phyloP scores from a whole-genome alignment of 192 early-diverging fungal species.

The Coemansia biformis region DNA sequence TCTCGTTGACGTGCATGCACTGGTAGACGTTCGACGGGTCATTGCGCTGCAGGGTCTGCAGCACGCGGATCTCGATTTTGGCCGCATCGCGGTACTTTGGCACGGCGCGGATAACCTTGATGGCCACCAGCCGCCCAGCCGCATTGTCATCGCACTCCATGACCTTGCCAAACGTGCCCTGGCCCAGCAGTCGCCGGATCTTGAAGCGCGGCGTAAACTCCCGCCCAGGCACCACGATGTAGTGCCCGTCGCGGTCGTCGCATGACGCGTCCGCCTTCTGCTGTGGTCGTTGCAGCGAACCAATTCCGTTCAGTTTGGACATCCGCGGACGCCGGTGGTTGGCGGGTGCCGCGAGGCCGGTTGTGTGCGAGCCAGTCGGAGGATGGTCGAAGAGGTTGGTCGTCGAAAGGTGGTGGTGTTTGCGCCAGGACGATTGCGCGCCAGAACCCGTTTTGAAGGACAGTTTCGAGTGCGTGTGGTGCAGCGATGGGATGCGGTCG shows the following conservation, averaged over 20 bases:
- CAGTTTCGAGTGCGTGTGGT: slow-evolving; percentile 15
- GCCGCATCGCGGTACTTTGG: slow-evolving; percentile 95
- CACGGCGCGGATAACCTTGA: slow-evolving; percentile 91
- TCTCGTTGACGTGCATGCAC: slow-evolving; percentile 81
- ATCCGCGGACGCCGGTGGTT: slow-evolving; percentile 18
- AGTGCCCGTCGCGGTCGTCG: slow-evolving; percentile 93
- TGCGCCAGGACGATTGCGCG: slow-evolving; percentile 5
- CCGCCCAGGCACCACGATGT: slow-evolving; percentile 67
- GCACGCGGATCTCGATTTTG: slow-evolving; percentile 80
- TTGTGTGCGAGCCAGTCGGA: slow-evolving; percentile 27
- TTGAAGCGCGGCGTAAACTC: slow-evolving; percentile 76
- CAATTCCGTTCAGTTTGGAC: slow-evolving; percentile 15
- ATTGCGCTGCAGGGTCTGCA: slow-evolving; percentile 68
- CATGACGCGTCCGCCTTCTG: slow-evolving; percentile 54
- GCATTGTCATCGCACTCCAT: slow-evolving; percentile 77
- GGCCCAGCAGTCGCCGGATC: slow-evolving; percentile 82
- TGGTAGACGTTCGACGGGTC: slow-evolving; percentile 79
- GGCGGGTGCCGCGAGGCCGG: slow-evolving; percentile 12
- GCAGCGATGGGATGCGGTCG: slow-evolving; percentile 1
- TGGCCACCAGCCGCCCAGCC: slow-evolving; percentile 58
- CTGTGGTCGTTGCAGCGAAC: slow-evolving; percentile 8
- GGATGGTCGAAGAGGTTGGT: slow-evolving; percentile 15
- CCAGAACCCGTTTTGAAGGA: slow-evolving; percentile 1
- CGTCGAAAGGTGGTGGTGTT: slow-evolving; percentile 4
- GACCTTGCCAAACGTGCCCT: slow-evolving; percentile 98